Base-by-base conservation (phyloP, 2,329 filamentous ascomycete species). In the Phaeosphaeriaceae sp. region DNA sequence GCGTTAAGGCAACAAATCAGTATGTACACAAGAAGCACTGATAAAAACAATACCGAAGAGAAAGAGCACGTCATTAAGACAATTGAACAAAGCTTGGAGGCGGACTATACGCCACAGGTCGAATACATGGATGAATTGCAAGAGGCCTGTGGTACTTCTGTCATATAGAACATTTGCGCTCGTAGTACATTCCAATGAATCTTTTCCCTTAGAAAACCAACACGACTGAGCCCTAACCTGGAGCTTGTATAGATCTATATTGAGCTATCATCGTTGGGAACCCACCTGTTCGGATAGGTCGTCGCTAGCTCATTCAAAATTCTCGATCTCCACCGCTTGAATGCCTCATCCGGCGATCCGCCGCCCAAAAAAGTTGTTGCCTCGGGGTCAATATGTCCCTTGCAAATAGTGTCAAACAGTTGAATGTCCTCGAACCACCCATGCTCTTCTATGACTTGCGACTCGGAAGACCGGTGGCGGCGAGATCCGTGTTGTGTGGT, bases 1-100 rank as follows among this genome's bases (percentile, higher is more conserved):
- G 23, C 78, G 43, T 46, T 46, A 4, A 13, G 35, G 5, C 4
- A 40, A 7, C 35, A 15, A 40, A 6, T 40, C 35, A 40, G 8
- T 17, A n/a, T 17, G 13, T 40, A 15, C 11, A n/a, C 15, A 40
- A 40, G 15, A 40, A 15, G 15, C 13, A n/a, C 13, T 8, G 3
- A 13, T 3, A n/a, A 40, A 2, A 7, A 4, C 15, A 40, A 40
- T 15, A 3, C 13, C n/a, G 15, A 40, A 40, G 35, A 17, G 35
- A 17, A 17, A 7, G 13, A 6, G 35, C 35, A 40, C 15, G 17
- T 40, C 35, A 3, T 40, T 13, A 40, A 40, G 11, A 40, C 35
- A 15, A 8, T 40, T 40, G 6, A n/a, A 17, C 15, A 40, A 3
- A 17, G 35, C 17, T 40, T 40, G 13, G 35, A n/a, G 8, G 35